Evolutionary conservation across 108 stramenopile species (phyloP).

Genomic region (Thalassiosira profunda): DNA sequence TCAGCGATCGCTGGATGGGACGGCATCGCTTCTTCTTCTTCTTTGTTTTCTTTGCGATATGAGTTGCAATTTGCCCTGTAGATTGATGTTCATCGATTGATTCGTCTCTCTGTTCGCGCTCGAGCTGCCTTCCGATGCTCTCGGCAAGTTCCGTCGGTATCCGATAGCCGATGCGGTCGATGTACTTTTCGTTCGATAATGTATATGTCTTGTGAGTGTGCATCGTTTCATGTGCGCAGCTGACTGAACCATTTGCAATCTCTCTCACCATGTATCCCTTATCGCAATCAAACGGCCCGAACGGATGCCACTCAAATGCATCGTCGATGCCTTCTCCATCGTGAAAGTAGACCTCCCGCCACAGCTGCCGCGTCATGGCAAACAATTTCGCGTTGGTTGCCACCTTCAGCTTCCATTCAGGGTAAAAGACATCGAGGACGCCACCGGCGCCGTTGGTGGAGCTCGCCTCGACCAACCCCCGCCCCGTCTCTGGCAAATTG

Average conservation of each 20-base stretch:
- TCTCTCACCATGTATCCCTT: constrained; percentile 64
- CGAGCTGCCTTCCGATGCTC: constrained; percentile 44
- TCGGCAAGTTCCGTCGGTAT: constrained; percentile 75
- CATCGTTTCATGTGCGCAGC: neutral
- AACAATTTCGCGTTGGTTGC: constrained; percentile 70
- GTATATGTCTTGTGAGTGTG: neutral
- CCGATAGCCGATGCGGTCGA: constrained; percentile 92
- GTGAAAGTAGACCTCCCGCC: constrained; percentile 79
- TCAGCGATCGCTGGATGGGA: constrained; percentile 88
- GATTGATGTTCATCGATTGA: neutral
- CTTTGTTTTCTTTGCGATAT: neutral
- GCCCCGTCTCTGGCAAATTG: constrained; percentile 58
- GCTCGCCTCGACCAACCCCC: constrained; percentile 49
- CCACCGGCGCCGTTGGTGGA: constrained; percentile 89
- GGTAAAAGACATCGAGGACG: constrained; percentile 92
- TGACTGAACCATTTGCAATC: no score
- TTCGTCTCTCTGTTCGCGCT: neutral
- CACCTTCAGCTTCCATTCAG: constrained; percentile 84
- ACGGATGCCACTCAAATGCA: constrained; percentile 71
- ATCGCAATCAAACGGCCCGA: constrained; percentile 71
- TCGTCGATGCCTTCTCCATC: constrained; percentile 56
- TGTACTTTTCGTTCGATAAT: constrained; percentile 46
- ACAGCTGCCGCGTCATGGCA: constrained; percentile 72
- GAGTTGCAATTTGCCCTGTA: neutral
- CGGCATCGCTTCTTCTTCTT: constrained; percentile 56